Conservation (phyloP, 2,329 filamentous ascomycete species). For the Trichoderma sp. region DNA sequence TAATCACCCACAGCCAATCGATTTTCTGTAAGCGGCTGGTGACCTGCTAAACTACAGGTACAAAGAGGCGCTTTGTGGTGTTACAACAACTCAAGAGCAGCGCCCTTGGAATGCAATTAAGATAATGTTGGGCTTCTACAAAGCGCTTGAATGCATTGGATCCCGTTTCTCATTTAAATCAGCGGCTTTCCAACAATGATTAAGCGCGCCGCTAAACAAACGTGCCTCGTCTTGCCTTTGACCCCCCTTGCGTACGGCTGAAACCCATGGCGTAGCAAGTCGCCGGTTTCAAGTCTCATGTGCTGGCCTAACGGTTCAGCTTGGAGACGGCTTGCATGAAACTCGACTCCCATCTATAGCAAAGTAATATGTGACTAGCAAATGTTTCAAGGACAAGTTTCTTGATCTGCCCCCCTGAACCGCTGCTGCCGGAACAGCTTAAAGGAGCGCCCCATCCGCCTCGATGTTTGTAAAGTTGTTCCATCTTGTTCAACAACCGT, state of each 20-base stretch:
- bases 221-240: not conserved
- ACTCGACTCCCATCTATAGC: not conserved
- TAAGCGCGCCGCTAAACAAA: not conserved
- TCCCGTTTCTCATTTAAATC: not conserved
- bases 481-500: not conserved
- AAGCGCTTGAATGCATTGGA: not conserved
- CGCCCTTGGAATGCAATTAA: not conserved
- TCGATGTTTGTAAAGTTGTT: not conserved
- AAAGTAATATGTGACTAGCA: not conserved
- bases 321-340: not conserved
- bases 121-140: not conserved
- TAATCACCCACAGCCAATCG: not conserved
- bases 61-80: not conserved
- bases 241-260: not conserved
- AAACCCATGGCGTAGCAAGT: not conserved
- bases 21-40: not conserved
- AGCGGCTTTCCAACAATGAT: not conserved
- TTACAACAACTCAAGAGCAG: not conserved
- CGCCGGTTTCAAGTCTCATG: not conserved
- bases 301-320: not conserved
- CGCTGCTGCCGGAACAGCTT: not conserved
- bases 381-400: conserved; percentile 1
- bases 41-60: not conserved
- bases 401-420: not conserved
- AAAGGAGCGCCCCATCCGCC: not conserved